A percentile compares a stretch with the other conserved stretches of the same genome.
These are phyloP conservation scores for Trichoderma erinaceum DNA, from an alignment of 495 filamentous ascomycete species.

Conservation along the genomic window DNA sequence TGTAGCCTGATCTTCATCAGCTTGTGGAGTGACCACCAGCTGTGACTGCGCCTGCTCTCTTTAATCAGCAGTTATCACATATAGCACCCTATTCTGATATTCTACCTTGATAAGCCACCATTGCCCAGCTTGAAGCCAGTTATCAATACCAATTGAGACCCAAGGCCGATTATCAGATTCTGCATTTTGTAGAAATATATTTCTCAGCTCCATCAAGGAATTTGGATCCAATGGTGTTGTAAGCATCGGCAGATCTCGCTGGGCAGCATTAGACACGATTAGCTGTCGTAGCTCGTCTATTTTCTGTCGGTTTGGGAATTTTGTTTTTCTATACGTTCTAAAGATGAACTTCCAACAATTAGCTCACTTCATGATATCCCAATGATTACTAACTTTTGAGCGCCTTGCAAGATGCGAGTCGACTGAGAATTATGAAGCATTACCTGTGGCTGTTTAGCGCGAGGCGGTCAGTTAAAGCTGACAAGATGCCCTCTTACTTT, in stretches of 20 bases:
- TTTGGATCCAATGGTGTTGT: neutral
- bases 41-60: neutral
- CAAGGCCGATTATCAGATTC: neutral
- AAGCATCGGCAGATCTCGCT: neutral
- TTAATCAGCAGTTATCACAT: neutral
- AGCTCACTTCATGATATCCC: neutral
- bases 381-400: neutral
- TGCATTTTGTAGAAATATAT: neutral
- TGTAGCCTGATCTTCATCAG: neutral
- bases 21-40: neutral
- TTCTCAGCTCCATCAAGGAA: neutral
- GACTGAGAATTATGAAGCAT: neutral
- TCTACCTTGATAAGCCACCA: neutral
- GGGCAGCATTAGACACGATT: neutral
- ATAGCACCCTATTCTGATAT: neutral
- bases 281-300: neutral
- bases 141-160: neutral
- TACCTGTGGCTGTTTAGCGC: neutral
- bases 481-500: neutral
- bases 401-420: neutral
- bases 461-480: neutral
- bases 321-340: neutral
- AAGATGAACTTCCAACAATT: neutral
- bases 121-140: neutral
- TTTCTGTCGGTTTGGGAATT: neutral